These are phyloP conservation scores for Citeromyces nyonsensis DNA, from an alignment of 805 yeast genomes.

Conservation along the genomic window DNA sequence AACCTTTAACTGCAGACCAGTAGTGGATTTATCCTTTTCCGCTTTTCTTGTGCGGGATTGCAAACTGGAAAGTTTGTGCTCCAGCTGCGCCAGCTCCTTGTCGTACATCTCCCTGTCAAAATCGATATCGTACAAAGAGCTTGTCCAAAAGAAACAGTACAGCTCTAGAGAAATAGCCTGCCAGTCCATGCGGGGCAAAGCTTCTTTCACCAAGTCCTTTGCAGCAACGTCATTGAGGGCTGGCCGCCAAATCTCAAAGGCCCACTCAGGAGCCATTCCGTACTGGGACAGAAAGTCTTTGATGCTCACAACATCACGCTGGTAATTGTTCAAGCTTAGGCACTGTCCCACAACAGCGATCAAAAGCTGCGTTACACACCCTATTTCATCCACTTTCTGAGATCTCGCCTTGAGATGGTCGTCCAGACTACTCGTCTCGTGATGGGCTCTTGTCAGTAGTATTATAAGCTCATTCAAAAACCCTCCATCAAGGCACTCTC, in stretches of 20 bases:
- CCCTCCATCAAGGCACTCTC: constrained; percentile 23
- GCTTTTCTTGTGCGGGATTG: constrained; percentile 17
- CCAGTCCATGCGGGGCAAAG: constrained; percentile 9
- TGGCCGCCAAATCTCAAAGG: constrained; percentile 65
- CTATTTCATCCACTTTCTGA: constrained; percentile 56
- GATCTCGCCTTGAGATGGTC: constrained; percentile 52
- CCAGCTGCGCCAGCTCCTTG: constrained; percentile 23
- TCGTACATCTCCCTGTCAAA: constrained; percentile 34
- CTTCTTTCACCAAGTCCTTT: constrained; percentile 4
- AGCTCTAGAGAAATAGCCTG: constrained; percentile 20
- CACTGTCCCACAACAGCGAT: constrained; percentile 42
- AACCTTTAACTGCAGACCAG: constrained; percentile 9
- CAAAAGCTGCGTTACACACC: constrained; percentile 50
- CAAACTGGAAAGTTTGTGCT: constrained; percentile 17
- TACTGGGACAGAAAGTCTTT: constrained; percentile 23
- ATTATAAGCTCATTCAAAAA: constrained; percentile 51
- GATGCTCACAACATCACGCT: constrained; percentile 21
- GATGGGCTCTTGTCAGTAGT: no score
- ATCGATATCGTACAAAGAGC: constrained; percentile 56
- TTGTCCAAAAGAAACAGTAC: constrained; percentile 57
- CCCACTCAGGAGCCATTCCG: constrained; percentile 42
- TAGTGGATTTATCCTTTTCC: constrained; percentile 12
- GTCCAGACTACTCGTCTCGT: constrained; percentile 20
- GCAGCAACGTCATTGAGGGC: constrained; percentile 4
- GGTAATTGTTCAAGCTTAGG: constrained; percentile 17